phyloP scores from a whole-genome alignment of 2,329 filamentous ascomycete species.

The Trichoderma cornu-damae region DNA sequence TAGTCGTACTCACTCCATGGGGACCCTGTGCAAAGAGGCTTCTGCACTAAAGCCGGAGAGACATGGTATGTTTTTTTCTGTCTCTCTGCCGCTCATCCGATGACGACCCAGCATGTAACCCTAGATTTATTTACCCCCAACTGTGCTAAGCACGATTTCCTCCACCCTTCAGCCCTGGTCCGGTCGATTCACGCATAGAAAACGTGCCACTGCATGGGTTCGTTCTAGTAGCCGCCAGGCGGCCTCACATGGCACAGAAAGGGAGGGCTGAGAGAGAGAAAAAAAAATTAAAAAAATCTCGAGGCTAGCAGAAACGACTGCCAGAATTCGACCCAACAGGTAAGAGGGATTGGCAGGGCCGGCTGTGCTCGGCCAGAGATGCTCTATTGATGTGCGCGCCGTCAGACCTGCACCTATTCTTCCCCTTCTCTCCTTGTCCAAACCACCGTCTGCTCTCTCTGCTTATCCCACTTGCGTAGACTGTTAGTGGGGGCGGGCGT shows the following conservation, averaged over 20 bases:
- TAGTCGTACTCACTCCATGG: too few species aligned
- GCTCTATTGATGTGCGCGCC: not conserved
- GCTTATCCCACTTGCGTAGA: not conserved
- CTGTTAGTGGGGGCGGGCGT: not conserved
- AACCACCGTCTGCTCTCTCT: not conserved
- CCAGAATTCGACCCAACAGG: not conserved
- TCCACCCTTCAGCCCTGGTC: not conserved
- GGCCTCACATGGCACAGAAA: not conserved
- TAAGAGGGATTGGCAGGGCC: not conserved
- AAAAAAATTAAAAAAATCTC: not conserved
- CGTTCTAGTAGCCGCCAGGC: not conserved
- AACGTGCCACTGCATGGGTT: not conserved
- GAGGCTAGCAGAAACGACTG: not conserved
- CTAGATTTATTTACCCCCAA: not conserved
- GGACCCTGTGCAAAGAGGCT: too few species aligned
- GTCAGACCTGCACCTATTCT: not conserved
- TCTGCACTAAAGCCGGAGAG: not conserved
- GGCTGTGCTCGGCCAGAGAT: not conserved
- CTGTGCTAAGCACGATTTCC: not conserved
- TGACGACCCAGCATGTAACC: not conserved
- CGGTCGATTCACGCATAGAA: not conserved
- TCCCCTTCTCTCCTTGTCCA: not conserved
- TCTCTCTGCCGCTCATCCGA: not conserved
- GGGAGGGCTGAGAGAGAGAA: not conserved
- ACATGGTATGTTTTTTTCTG: not conserved